These are phyloP conservation scores for Ochromonas danica DNA, from an alignment of 108 stramenopile species.

Conservation along the genomic window DNA sequence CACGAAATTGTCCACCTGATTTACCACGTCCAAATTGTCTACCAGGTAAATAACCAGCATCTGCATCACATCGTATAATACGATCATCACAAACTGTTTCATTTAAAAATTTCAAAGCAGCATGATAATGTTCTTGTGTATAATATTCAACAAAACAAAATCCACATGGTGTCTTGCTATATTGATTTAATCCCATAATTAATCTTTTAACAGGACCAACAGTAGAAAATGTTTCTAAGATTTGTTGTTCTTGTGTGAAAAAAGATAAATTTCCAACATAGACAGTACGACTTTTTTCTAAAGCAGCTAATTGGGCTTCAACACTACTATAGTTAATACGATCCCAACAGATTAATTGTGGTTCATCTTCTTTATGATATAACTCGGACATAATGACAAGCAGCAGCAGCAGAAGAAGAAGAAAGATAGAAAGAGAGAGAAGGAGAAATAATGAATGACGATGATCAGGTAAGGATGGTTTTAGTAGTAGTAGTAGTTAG, in stretches of 20 bases:
- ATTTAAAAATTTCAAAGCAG: conserved; percentile 68
- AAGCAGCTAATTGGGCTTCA: conserved; percentile 22
- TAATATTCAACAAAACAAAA: conserved; percentile 90
- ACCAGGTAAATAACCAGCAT: conserved; percentile 88
- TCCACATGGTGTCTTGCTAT: conserved; percentile 79
- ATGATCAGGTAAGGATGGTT: too few relatives aligned
- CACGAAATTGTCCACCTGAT: conserved; percentile 87
- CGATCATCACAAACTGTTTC: conserved; percentile 84
- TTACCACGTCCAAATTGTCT: conserved; percentile 87
- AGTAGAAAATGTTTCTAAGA: conserved; percentile 73
- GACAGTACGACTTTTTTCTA: conserved; percentile 62
- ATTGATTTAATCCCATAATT: conserved; percentile 85
- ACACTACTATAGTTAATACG: neutral
- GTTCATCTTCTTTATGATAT: neutral
- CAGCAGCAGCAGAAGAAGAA: too few relatives aligned
- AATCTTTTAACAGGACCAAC: conserved; percentile 78
- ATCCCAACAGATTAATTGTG: neutral
- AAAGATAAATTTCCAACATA: conserved; percentile 95
- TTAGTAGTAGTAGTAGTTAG: too few relatives aligned
- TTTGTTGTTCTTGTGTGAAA: conserved; percentile 75
- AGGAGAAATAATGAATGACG: too few relatives aligned
- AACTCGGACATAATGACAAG: conserved; percentile 24
- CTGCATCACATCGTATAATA: conserved; percentile 86
- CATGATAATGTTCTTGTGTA: conserved; percentile 65
- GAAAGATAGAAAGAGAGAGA: too few relatives aligned